phyloP scores from a whole-genome alignment of 148 eudicot species.

The Fallopia convolvulus region DNA sequence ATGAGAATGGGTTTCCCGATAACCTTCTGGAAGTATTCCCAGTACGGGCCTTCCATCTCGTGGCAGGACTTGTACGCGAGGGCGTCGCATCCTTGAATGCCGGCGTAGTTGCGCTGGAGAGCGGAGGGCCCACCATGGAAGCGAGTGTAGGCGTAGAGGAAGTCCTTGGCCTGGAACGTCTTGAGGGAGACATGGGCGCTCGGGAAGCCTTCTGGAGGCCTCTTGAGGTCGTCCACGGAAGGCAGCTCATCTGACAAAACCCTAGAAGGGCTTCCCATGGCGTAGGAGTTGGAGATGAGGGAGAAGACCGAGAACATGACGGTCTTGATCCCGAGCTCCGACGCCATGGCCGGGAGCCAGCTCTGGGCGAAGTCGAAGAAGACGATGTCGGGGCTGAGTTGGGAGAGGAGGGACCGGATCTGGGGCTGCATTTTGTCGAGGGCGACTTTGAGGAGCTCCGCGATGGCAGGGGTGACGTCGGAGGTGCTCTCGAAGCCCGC shows the following conservation, averaged over 20 bases:
- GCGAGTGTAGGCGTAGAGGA: constrained; percentile 29
- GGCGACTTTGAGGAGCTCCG: constrained; percentile 36
- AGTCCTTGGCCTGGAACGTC: constrained; percentile 36
- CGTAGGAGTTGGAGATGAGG: constrained; percentile 24
- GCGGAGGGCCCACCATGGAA: constrained; percentile 21
- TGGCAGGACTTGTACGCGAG: constrained; percentile 27
- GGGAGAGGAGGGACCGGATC: constrained; percentile 21
- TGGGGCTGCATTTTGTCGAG: constrained; percentile 51
- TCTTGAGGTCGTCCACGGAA: constrained; percentile 23
- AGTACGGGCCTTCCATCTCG: constrained; percentile 36
- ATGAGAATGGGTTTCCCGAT: constrained; percentile 29
- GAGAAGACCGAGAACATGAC: constrained; percentile 32
- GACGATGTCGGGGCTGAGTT: constrained; percentile 30
- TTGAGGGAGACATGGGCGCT: background rate
- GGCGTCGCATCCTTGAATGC: constrained; percentile 25
- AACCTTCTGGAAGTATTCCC: constrained; percentile 28
- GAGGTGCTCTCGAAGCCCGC: constrained; percentile 34
- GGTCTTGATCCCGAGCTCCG: constrained; percentile 32
- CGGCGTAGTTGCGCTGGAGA: constrained; percentile 14
- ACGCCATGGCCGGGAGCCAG: constrained; percentile 42
- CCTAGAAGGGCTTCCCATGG: constrained; percentile 26
- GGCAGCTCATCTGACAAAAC: constrained; percentile 14
- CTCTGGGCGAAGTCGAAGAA: constrained; percentile 38
- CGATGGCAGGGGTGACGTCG: constrained; percentile 16
- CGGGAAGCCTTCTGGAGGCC: constrained; percentile 28